Conservation (phyloP, 345 rosid genomes). For the Citrus mangshanensis region DNA sequence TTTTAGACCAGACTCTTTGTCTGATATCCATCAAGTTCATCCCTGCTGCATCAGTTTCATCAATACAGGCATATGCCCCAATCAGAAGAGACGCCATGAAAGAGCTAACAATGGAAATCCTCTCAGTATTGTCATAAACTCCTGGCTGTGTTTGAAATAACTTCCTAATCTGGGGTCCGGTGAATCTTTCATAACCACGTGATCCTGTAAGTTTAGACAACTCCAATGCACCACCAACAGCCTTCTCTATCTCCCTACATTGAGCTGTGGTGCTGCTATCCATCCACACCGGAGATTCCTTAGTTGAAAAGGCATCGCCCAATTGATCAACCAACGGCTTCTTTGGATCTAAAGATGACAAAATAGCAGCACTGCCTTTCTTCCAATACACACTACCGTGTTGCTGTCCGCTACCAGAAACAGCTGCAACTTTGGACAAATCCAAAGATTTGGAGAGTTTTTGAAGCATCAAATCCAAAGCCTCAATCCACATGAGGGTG, state of each 20-base stretch:
- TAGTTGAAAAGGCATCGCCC: slow-evolving; percentile 54
- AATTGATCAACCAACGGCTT: slow-evolving; percentile 63
- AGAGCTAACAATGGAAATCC: slow-evolving; percentile 94
- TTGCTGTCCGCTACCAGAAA: slow-evolving; percentile 96
- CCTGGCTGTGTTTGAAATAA: slow-evolving; percentile 46
- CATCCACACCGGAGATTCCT: slow-evolving; percentile 95
- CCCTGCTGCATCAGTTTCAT: slow-evolving; percentile 89
- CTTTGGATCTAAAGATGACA: slow-evolving; percentile 53
- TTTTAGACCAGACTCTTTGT: slow-evolving; percentile 60
- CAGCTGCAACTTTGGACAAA: slow-evolving; percentile 64
- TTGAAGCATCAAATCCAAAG: slow-evolving; percentile 75
- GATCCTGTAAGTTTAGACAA: slow-evolving; percentile 74
- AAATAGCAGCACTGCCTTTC: slow-evolving; percentile 47
- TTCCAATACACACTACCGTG: slow-evolving; percentile 98
- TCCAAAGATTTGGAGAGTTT: slow-evolving; percentile 57
- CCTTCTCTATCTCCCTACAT: slow-evolving; percentile 85
- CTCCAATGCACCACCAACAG: slow-evolving; percentile 86
- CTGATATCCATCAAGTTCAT: slow-evolving; percentile 95
- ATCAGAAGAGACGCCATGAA: slow-evolving; percentile 79
- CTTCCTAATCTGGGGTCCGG: slow-evolving; percentile 89
- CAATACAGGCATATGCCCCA: slow-evolving; percentile 80
- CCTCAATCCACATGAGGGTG: slow-evolving; percentile 97
- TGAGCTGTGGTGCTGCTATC: slow-evolving; percentile 79
- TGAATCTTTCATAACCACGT: slow-evolving; percentile 73
- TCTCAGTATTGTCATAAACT: slow-evolving; percentile 58